These are phyloP conservation scores for Diospyros kaki DNA, from an alignment of 148 eudicot species.

Conservation along the genomic window DNA sequence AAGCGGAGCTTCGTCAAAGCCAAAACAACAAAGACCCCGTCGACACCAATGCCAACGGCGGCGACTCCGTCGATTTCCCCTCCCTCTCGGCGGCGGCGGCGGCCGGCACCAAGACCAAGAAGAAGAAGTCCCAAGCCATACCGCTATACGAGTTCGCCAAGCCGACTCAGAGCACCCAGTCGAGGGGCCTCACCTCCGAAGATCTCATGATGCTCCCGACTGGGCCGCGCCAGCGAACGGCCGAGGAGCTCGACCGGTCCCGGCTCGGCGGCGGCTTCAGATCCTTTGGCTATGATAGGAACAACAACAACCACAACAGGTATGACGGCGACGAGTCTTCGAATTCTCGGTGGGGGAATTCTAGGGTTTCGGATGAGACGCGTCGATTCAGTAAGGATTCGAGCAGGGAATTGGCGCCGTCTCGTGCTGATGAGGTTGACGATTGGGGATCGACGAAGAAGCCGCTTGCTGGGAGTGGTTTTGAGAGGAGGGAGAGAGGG, in stretches of 20 bases:
- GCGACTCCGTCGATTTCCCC: slow-evolving; percentile 53
- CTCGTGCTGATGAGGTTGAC: slow-evolving; percentile 85
- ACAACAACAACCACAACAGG: slow-evolving; percentile 10
- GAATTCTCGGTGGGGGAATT: slow-evolving; percentile 28
- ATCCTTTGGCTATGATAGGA: slow-evolving; percentile 27
- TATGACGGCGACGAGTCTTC: slow-evolving; percentile 14
- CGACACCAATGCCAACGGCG: slow-evolving; percentile 15
- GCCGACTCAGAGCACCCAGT: slow-evolving; percentile 10
- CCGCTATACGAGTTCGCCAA: slow-evolving; percentile 51
- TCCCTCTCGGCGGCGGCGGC: slow-evolving; percentile 45
- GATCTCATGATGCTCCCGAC: slow-evolving; percentile 63
- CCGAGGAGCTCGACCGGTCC: slow-evolving; percentile 70
- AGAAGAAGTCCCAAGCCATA: slow-evolving; percentile 64
- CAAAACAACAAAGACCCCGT: slow-evolving; percentile 14
- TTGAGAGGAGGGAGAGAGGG: slow-evolving; percentile 46
- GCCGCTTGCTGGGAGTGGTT: slow-evolving; percentile 23
- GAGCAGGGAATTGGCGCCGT: slow-evolving; percentile 35
- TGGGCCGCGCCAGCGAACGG: slow-evolving; percentile 75
- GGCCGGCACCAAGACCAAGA: slow-evolving; percentile 65
- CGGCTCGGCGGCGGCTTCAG: slow-evolving; percentile 68
- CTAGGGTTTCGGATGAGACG: slow-evolving; percentile 42
- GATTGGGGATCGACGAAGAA: slow-evolving; percentile 84
- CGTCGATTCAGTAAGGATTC: slow-evolving; percentile 23
- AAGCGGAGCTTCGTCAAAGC: slow-evolving; percentile 44
- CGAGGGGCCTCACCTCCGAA: slow-evolving; percentile 32